Evolutionary conservation across 768 basidiomycete genomes (phyloP).

Genomic region (Pisolithus marmoratus): DNA sequence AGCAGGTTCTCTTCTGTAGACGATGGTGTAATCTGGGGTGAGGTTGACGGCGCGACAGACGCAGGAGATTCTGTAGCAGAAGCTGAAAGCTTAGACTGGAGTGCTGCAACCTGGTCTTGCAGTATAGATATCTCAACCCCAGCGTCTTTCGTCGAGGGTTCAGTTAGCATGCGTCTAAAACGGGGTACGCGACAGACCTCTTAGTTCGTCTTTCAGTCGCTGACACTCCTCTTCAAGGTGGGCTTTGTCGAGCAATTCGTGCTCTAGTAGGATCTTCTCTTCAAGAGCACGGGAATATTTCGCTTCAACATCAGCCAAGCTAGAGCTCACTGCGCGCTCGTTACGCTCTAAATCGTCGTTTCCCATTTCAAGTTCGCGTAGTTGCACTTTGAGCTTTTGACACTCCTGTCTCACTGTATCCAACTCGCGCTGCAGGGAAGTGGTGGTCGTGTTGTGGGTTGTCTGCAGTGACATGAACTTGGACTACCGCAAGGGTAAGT

Average conservation of each 20-base stretch:
- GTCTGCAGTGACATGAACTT: conserved; percentile 89
- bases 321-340: conserved; percentile 83
- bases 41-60: conserved; percentile 24
- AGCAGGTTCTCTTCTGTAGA: conserved; percentile 52
- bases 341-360: conserved; percentile 96
- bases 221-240: conserved; percentile 87
- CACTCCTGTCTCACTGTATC: conserved; percentile 75
- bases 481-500: conserved; percentile 35
- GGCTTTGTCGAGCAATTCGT: conserved; percentile 89
- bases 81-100: conserved; percentile 27
- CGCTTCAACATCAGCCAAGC: conserved; percentile 76
- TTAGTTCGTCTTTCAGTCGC: conserved; percentile 84
- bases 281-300: conserved; percentile 89
- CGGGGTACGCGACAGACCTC: conserved; percentile 49
- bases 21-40: conserved; percentile 25
- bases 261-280: conserved; percentile 95
- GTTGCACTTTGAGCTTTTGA: conserved; percentile 62
- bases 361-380: conserved; percentile 92
- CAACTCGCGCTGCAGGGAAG: conserved; percentile 87
- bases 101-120: conserved; percentile 60
- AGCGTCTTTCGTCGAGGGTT: conserved; percentile 51
- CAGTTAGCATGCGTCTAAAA: conserved; percentile 2
- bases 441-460: conserved; percentile 83
- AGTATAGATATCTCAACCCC: conserved; percentile 80
- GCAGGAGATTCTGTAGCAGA: conserved; percentile 22